phyloP scores from a whole-genome alignment of 768 basidiomycete species.

The Russula earlei region DNA sequence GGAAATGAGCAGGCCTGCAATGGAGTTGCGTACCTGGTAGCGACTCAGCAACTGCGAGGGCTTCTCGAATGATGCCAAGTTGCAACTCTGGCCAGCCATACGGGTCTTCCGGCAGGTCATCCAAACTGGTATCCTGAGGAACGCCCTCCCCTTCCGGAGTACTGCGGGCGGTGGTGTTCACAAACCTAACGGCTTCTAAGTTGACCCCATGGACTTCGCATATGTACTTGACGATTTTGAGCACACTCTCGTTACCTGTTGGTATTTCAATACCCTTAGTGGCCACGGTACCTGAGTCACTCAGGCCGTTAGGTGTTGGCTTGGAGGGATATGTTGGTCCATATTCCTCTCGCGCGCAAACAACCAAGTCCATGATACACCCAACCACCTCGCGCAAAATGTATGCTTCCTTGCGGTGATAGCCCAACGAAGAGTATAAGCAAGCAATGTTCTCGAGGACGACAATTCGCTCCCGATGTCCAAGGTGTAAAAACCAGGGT shows the following conservation, averaged over 20 bases:
- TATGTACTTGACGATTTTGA: constrained; percentile 62
- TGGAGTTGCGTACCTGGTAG: constrained; percentile 60
- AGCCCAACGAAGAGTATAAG: constrained; percentile 73
- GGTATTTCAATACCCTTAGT: constrained; percentile 63
- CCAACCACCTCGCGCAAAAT: constrained; percentile 79
- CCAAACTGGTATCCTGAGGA: constrained; percentile 31
- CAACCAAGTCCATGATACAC: constrained; percentile 73
- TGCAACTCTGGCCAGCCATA: constrained; percentile 96
- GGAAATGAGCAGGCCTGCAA: neutral
- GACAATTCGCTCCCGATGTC: constrained; percentile 62
- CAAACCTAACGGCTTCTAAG: constrained; percentile 57
- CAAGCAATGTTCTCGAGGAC: constrained; percentile 63
- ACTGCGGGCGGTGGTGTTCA: constrained; percentile 20
- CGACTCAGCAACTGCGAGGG: constrained; percentile 83
- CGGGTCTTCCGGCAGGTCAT: constrained; percentile 37
- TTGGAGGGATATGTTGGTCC: constrained; percentile 33
- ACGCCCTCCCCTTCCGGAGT: neutral
- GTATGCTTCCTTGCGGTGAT: constrained; percentile 81
- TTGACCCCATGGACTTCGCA: constrained; percentile 77
- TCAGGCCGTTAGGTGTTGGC: constrained; percentile 34
- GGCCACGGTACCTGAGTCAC: constrained; percentile 49
- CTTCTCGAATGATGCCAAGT: constrained; percentile 87
- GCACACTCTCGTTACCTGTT: constrained; percentile 76
- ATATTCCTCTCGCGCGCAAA: constrained; percentile 73
- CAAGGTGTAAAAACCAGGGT: constrained; percentile 79